These are phyloP conservation scores for Leccinum pachyderme DNA, from an alignment of 1,284 basidiomycete genomes.

Conservation along the genomic window DNA sequence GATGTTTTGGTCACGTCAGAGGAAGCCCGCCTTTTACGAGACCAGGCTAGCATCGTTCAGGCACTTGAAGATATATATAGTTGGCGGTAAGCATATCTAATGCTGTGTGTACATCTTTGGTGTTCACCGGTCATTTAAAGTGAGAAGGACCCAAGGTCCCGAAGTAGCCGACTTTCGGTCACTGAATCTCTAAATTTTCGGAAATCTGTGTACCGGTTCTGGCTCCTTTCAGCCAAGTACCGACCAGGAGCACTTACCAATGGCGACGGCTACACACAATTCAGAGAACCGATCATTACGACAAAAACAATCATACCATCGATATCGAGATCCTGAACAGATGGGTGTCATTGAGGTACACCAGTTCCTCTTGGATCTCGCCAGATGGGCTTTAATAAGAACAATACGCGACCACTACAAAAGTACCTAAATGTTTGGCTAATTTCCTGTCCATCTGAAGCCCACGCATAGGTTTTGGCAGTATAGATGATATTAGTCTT, in stretches of 20 bases:
- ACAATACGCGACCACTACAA: not conserved
- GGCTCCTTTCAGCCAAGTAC: slow-evolving; percentile 24
- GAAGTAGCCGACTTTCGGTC: slow-evolving; percentile 25
- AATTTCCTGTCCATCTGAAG: not conserved
- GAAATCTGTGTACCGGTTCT: slow-evolving; percentile 35
- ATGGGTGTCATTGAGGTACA: slow-evolving; percentile 15
- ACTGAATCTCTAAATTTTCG: slow-evolving; percentile 33
- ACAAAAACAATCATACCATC: slow-evolving; percentile 10
- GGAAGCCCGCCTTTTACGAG: slow-evolving; percentile 16
- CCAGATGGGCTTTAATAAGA: slow-evolving; percentile 15
- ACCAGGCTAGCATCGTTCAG: slow-evolving; percentile 20
- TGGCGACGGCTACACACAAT: not conserved
- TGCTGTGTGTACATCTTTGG: not conserved
- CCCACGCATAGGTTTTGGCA: not conserved
- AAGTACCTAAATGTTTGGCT: not conserved
- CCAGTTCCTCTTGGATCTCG: slow-evolving; percentile 17
- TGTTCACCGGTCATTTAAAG: slow-evolving; percentile 6
- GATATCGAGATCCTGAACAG: slow-evolving; percentile 11
- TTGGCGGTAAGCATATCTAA: slow-evolving; percentile 28
- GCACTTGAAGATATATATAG: slow-evolving; percentile 39
- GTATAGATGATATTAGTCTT: slow-evolving; percentile 7
- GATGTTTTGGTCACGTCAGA: slow-evolving; percentile 11
- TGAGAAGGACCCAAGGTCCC: slow-evolving; percentile 33
- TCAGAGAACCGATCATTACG: slow-evolving; percentile 1
- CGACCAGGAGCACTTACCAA: slow-evolving; percentile 3